Percentiles rank a stretch among this genome's conserved stretches.
phyloP scores from a whole-genome alignment of 2,329 filamentous ascomycete genomes.

The Onygenales sp. region DNA sequence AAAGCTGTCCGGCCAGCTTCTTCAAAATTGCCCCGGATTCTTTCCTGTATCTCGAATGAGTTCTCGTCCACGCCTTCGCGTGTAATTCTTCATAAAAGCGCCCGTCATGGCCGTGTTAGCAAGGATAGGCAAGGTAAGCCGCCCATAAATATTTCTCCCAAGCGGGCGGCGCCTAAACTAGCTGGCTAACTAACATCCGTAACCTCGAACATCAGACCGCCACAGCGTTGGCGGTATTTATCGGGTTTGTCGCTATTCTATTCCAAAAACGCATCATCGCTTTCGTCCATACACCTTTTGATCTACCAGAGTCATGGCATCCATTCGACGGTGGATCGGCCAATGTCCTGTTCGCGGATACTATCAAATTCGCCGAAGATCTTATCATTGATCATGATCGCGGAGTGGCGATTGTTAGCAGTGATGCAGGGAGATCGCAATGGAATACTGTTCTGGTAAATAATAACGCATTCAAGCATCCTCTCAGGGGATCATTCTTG shows the following conservation, averaged over 20 bases:
- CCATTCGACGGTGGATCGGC: slow-evolving; percentile 10
- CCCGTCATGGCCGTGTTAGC: too few species aligned
- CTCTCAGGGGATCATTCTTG: background rate
- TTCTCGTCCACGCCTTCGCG: too few species aligned
- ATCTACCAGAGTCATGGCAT: slow-evolving; percentile 10
- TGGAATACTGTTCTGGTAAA: slow-evolving; percentile 11
- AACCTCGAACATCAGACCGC: background rate
- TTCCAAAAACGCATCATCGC: background rate
- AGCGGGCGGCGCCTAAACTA: too few species aligned
- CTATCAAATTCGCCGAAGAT: slow-evolving; percentile 9
- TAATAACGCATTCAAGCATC: background rate
- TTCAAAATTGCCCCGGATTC: too few species aligned
- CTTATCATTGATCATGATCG: slow-evolving; percentile 10
- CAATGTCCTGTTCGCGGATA: slow-evolving; percentile 10
- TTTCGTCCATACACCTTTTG: background rate
- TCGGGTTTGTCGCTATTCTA: background rate
- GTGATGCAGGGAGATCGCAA: slow-evolving; percentile 7
- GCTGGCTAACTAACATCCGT: too few species aligned
- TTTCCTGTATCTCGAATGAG: too few species aligned
- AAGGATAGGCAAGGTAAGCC: too few species aligned
- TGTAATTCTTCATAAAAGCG: too few species aligned
- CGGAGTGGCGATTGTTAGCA: slow-evolving; percentile 11
- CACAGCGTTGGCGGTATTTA: background rate
- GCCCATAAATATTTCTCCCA: too few species aligned
- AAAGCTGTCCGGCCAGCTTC: too few species aligned